Percentiles rank a stretch among this genome's conserved stretches.
These are phyloP conservation scores for Hylodesmum podocarpum DNA, from an alignment of 306 rosid species.

Conservation along the genomic window DNA sequence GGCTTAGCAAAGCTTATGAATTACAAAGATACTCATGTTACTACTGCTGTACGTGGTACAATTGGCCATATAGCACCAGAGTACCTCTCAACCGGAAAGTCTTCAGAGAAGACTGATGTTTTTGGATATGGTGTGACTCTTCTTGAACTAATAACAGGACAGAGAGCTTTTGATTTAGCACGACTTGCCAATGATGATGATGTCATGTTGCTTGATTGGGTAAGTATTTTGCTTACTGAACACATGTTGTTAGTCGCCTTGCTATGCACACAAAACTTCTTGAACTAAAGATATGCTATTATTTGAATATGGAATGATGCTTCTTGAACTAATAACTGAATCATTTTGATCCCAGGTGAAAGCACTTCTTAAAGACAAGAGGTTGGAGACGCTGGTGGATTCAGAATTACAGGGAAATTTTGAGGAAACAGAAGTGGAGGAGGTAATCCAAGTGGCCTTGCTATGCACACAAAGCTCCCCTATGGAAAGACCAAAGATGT, in stretches of 20 bases:
- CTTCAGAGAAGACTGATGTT: conserved; percentile 88
- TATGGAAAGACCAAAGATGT: conserved; percentile 87
- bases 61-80: conserved; percentile 94
- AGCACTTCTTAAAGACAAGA: conserved; percentile 71
- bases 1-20: conserved; percentile 90
- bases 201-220: conserved; percentile 93
- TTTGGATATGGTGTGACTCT: conserved; percentile 95
- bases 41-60: conserved; percentile 86
- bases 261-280: no score
- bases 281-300: no score
- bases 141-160: conserved; percentile 93
- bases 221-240: conserved; percentile 32
- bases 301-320: no score
- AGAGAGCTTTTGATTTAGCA: conserved; percentile 86
- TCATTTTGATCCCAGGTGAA: conserved; percentile 59
- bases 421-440: conserved; percentile 54
- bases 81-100: conserved; percentile 83
- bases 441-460: conserved; percentile 81
- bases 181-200: conserved; percentile 82
- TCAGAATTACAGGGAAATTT: conserved; percentile 67
- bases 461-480: conserved; percentile 82
- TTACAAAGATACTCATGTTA: conserved; percentile 86
- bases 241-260: neutral
- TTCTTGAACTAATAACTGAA: no score
- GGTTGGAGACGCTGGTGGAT: conserved; percentile 73